Evolutionary conservation across 108 stramenopile genomes (phyloP), one percentile per base, ranked within the genome.

Genomic region (Nitzschia sp.): DNA sequence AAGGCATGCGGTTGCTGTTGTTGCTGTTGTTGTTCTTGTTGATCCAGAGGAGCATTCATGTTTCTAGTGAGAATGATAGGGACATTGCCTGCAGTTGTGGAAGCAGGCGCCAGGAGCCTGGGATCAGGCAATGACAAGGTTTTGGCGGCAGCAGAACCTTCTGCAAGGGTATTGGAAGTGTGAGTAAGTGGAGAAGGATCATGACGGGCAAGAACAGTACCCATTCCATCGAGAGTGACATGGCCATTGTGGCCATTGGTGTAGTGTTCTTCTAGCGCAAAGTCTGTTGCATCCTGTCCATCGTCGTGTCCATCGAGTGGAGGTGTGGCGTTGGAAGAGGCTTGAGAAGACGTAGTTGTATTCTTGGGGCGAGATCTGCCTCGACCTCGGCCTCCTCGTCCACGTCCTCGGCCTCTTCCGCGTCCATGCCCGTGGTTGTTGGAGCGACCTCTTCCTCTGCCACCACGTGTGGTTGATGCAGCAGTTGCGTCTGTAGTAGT

Each of bases 31-130:
- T n/a, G n/a, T n/a, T n/a, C n/a, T n/a, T n/a, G n/a, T n/a, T n/a
- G n/a, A n/a, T n/a, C n/a, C n/a, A n/a, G n/a, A n/a, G n/a, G n/a
- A n/a, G n/a, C 46, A 48, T 48, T 48, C 57, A 34, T 34, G 29
- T 54, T 62, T 19, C 73, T 37, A 0, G 73, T 69, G 8, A 75
- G 67, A 55, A 72, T 71, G 34, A 75, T 65, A 10, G 77, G 82
- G 8, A 75, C 70, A 12, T 63, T 14, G 53, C 51, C n/a, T 6
- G 19, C 43, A 34, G 11, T 56, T 52, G 17, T 42, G 21, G 10
- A 42, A 20, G 24, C 24, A 39, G n/a, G 39, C 14, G 34, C 34
- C 3, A 34, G 29, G 29, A 34, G 29, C 5, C 29, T 34, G n/a
- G 65, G 29, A 14, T 20, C 53, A 21, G 38, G 44, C 53, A 38